Conservation (phyloP, 2,329 filamentous ascomycete species). For the Didymosphaeria variabile region DNA sequence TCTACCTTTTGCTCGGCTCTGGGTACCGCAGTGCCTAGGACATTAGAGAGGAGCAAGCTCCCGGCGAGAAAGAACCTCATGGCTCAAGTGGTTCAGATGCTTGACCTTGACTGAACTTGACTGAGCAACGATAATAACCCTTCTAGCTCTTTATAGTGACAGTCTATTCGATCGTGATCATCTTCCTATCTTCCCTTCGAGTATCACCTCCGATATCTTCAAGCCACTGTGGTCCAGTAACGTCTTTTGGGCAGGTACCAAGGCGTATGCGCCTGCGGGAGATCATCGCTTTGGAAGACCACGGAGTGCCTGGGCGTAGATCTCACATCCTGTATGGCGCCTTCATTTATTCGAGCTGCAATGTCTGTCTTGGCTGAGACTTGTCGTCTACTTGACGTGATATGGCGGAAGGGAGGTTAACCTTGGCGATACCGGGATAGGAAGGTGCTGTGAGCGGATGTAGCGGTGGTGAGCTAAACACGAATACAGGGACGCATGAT, state of each 20-base stretch:
- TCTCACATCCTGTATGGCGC: conserved; percentile 29
- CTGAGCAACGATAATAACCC: not conserved
- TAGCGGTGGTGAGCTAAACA: not conserved
- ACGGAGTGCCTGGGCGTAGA: conserved; percentile 8
- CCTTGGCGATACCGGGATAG: conserved; percentile 19
- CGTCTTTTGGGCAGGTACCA: conserved; percentile 37
- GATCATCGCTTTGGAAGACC: conserved; percentile 26
- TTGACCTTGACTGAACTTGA: conserved; percentile 7
- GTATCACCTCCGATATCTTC: conserved; percentile 7
- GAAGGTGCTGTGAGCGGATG: conserved; percentile 20
- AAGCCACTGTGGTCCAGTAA: conserved; percentile 5
- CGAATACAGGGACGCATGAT: not conserved
- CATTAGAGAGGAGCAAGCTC: conserved; percentile 34
- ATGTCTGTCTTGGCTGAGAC: conserved; percentile 28
- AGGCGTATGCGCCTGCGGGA: conserved; percentile 32
- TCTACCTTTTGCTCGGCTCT: conserved; percentile 42
- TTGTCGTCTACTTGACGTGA: conserved; percentile 19
- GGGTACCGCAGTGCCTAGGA: conserved; percentile 37
- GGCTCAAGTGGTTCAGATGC: conserved; percentile 12
- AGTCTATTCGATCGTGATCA: not conserved
- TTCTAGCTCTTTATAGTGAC: conserved; percentile 7
- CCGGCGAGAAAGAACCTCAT: conserved; percentile 44
- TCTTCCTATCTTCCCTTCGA: conserved; percentile 16
- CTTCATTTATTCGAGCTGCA: conserved; percentile 36
- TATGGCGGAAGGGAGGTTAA: conserved; percentile 16